Percentiles rank a stretch among this genome's conserved stretches.
Conservation (phyloP, 2,329 filamentous ascomycete genomes). For the Aspergillus aculeatinus region DNA sequence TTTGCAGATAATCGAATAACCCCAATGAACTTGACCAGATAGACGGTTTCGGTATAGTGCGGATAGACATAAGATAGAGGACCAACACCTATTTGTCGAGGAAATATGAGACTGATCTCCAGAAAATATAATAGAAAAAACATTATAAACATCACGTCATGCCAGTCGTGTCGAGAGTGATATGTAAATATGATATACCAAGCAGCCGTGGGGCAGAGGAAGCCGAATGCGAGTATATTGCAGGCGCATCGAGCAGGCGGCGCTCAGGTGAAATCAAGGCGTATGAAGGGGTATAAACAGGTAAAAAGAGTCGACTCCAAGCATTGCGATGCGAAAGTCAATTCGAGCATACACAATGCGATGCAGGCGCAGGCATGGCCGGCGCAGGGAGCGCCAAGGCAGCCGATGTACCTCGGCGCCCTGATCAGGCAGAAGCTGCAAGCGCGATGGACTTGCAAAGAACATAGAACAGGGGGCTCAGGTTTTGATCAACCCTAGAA, state of each 20-base stretch:
- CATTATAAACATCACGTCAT: constrained; percentile 35
- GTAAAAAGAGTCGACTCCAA: constrained; percentile 11
- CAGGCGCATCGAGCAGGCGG: neutral
- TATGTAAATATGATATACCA: constrained; percentile 19
- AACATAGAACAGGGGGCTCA: neutral
- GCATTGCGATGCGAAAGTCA: constrained; percentile 9
- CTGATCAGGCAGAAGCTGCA: neutral
- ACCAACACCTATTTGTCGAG: constrained; percentile 5
- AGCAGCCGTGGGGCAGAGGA: constrained; percentile 14
- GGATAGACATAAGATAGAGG: neutral
- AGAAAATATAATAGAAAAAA: constrained; percentile 17
- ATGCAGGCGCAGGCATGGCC: constrained; percentile 12
- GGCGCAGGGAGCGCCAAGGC: neutral
- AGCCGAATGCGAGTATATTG: neutral
- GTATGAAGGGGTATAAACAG: constrained; percentile 11
- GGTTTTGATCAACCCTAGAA: constrained; percentile 23
- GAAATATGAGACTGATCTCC: constrained; percentile 11
- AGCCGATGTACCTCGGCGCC: neutral
- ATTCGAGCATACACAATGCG: constrained; percentile 1
- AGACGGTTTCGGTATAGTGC: neutral
- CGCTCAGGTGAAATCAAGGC: constrained; percentile 6
- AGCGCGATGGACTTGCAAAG: neutral
- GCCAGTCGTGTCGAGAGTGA: constrained; percentile 31
- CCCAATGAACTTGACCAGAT: constrained; percentile 1
- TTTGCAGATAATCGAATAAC: neutral